Evolutionary conservation across 2,329 filamentous ascomycete genomes (phyloP), one percentile per base, ranked within the genome.

Genomic region (Cladosporium cucumerinum): DNA sequence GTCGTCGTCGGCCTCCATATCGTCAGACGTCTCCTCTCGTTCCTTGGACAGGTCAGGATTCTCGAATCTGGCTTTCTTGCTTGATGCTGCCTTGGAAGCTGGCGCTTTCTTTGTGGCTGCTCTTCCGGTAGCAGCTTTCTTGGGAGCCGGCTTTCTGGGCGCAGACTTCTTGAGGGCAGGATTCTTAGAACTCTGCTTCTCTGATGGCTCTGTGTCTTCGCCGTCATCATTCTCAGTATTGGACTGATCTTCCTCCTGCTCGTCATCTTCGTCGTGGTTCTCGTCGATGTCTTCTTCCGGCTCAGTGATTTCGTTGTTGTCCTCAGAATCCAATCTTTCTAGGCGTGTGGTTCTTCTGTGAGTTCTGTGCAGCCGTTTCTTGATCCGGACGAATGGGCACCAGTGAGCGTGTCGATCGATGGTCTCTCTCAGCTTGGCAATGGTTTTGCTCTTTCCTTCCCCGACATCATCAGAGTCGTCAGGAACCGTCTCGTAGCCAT

Each of bases 381-480:
- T 58, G 43, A 64, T 21, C 11, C 21, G 43, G 11, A 59, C 52
- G 10, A 59, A 64, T 1, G 54, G 54, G 14, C 61, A 64, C 61
- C 61, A 64, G 0, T 12, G 8, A 26, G 61, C 61, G 32, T 64
- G 61, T 8, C 39, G 43, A 5, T 64, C 30, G 16, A 64, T 21
- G 16, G 39, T 39, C 16, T 52, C 30, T 21, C 54, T 39, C 16
- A 64, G 28, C 28, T 59, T 64, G 10, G 39, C n/a, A n/a, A 58
- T n/a, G 26, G 39, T 64, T 3, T 36, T 12, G 23, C 25, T 39
- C 4, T 28, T 28, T 21, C 1, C 10, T 18, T 57, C 61, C 5
- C n/a, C n/a, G n/a, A n/a, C n/a, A n/a, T 34, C 18, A 8, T 55
- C 55, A 8, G 61, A 64, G 4, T 58, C 43, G 16, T 21, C 28